Conservation (phyloP, 129 eudicot genomes). For the Artemisia annua region DNA sequence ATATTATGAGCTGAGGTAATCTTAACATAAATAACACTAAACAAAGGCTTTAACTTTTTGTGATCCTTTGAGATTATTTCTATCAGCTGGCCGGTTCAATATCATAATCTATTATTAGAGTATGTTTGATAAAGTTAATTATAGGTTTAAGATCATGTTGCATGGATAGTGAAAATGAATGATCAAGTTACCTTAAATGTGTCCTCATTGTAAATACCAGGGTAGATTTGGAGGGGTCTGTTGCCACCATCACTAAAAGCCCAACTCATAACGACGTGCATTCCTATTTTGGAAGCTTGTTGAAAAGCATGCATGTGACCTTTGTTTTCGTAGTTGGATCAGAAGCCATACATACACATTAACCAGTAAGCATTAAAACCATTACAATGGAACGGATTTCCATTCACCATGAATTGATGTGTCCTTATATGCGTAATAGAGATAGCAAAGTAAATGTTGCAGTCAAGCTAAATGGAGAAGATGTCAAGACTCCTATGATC, state of each 20-base stretch:
- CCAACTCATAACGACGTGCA: not conserved
- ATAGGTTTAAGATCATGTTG: no score
- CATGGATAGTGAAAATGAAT: not conserved
- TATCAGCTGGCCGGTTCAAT: no score
- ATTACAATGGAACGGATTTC: not conserved
- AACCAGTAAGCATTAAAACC: not conserved
- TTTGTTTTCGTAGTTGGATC: not conserved
- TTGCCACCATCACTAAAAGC: conserved; percentile 4
- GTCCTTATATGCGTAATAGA: no score
- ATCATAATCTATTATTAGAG: no score
- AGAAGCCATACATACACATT: not conserved
- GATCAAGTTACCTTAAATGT: not conserved
- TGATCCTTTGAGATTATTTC: not conserved
- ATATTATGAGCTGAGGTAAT: no score
- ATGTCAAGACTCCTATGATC: no score
- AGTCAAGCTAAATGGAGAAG: no score
- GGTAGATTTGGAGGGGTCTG: no score
- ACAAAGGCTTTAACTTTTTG: not conserved
- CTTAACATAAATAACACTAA: not conserved
- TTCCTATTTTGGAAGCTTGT: not conserved
- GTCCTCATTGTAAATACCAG: not conserved
- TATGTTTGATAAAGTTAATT: no score
- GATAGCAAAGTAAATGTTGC: no score
- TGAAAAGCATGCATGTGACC: not conserved
- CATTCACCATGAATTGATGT: not conserved